Conservation (phyloP, 495 filamentous ascomycete genomes). For the Xylaria acuta region DNA sequence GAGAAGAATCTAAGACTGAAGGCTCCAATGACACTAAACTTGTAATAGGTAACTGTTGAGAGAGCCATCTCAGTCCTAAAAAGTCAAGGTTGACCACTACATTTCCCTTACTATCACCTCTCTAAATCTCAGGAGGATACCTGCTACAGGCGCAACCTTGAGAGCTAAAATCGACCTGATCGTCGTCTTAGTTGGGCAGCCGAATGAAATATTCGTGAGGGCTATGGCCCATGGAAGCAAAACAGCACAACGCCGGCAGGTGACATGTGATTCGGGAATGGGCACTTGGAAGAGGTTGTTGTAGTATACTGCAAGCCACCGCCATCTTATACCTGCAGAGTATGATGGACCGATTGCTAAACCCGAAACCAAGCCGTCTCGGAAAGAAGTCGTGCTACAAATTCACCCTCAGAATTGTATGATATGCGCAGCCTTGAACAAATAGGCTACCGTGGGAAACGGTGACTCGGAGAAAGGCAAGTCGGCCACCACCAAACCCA, state of each 20-base stretch:
- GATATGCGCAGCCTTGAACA: background rate
- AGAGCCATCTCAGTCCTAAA: background rate
- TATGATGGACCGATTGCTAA: background rate
- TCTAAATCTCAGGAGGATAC: background rate
- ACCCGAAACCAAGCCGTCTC: background rate
- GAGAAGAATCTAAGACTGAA: background rate
- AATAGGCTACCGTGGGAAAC: background rate
- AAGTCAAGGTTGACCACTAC: background rate
- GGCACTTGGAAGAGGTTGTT: too few species aligned
- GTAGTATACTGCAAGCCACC: too few species aligned
- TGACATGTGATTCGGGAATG: too few species aligned
- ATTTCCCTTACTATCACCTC: background rate
- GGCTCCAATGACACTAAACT: background rate
- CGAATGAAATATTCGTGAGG: too few species aligned
- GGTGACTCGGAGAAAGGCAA: background rate
- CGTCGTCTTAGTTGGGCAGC: too few species aligned
- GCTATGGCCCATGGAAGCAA: too few species aligned
- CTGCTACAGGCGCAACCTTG: background rate
- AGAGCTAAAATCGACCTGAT: too few species aligned
- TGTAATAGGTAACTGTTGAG: background rate
- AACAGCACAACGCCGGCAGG: too few species aligned
- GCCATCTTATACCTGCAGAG: background rate
- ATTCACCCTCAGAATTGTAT: too few species aligned
- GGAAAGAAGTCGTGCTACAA: background rate
- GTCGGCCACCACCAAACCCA: conserved; percentile 25